Evolutionary conservation across 2,329 filamentous ascomycete species (phyloP).

Genomic region (Diplodia sapinea): DNA sequence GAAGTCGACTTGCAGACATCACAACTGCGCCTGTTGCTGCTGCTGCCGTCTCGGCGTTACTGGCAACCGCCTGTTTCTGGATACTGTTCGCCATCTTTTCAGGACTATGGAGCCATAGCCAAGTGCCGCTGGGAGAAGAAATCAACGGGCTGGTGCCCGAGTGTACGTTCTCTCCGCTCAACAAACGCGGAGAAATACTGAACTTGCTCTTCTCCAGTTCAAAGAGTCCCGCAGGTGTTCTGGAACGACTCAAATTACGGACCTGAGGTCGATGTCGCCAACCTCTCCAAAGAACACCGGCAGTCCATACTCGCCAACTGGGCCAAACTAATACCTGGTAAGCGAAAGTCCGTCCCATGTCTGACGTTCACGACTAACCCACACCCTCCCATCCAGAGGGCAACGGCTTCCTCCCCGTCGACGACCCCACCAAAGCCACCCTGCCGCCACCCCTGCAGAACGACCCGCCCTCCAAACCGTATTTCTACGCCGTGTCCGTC

Average conservation of each 20-base stretch:
- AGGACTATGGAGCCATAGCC: background rate
- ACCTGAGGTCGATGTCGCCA: background rate
- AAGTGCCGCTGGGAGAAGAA: background rate
- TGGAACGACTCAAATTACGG: background rate
- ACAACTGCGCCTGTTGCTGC: background rate
- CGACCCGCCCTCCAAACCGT: background rate
- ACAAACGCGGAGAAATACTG: background rate
- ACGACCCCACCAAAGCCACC: background rate
- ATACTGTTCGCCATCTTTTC: background rate
- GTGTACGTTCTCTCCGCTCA: background rate
- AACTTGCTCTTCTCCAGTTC: background rate
- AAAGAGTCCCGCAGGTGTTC: background rate
- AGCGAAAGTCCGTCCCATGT: background rate
- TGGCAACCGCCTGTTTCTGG: background rate
- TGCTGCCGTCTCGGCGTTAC: background rate
- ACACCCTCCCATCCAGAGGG: background rate
- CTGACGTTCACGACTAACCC: background rate
- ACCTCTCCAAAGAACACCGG: background rate
- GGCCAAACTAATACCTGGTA: background rate
- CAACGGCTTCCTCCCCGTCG: background rate
- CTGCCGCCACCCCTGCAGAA: background rate
- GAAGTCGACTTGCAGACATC: background rate
- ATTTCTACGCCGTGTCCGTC: constrained; percentile 37
- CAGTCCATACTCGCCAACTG: background rate
- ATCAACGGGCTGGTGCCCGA: background rate